Percentiles rank a stretch among this genome's conserved stretches.
Evolutionary conservation across 208 protist genomes (phyloP).

Genomic region (Angomonas ambiguus): DNA sequence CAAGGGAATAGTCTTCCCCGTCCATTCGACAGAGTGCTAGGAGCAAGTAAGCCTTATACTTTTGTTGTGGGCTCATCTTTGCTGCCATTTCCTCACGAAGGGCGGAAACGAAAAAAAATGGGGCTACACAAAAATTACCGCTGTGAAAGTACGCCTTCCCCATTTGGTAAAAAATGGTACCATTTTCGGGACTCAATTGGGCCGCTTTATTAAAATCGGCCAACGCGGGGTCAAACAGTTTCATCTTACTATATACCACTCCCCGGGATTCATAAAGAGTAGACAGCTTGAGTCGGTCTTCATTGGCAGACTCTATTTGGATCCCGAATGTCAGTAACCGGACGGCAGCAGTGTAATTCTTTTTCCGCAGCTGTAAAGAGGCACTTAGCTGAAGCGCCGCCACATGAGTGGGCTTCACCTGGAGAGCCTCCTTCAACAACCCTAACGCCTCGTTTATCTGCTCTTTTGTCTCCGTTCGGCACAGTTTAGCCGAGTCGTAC

Average conservation of each 20-base stretch:
- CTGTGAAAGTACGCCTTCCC: slow-evolving; percentile 45
- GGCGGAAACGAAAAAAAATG: slow-evolving; percentile 36
- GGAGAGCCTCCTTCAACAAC: slow-evolving; percentile 36
- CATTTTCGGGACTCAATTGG: slow-evolving; percentile 80
- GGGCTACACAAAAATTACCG: slow-evolving; percentile 32
- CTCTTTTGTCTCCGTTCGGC: slow-evolving; percentile 35
- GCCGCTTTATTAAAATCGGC: slow-evolving; percentile 62
- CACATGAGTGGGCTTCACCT: slow-evolving; percentile 43
- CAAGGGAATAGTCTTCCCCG: slow-evolving; percentile 33
- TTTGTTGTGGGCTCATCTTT: slow-evolving; percentile 22
- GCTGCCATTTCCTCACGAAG: slow-evolving; percentile 44
- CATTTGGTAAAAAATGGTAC: slow-evolving; percentile 74
- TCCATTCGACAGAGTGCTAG: slow-evolving; percentile 36
- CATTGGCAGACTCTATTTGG: slow-evolving; percentile 44
- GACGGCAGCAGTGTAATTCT: slow-evolving; percentile 34
- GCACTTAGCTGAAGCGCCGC: slow-evolving; percentile 45
- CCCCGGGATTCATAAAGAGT: slow-evolving; percentile 62
- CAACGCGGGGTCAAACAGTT: slow-evolving; percentile 46
- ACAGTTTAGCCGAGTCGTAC: slow-evolving; percentile 12
- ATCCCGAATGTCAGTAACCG: slow-evolving; percentile 67
- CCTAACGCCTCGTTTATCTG: slow-evolving; percentile 29
- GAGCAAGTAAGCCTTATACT: slow-evolving; percentile 5
- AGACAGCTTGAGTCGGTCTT: slow-evolving; percentile 44
- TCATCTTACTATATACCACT: slow-evolving; percentile 33
- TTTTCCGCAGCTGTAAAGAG: slow-evolving; percentile 26